phyloP scores from a whole-genome alignment of 176 grass and related monocot species.

The Tillandsia leiboldiana region DNA sequence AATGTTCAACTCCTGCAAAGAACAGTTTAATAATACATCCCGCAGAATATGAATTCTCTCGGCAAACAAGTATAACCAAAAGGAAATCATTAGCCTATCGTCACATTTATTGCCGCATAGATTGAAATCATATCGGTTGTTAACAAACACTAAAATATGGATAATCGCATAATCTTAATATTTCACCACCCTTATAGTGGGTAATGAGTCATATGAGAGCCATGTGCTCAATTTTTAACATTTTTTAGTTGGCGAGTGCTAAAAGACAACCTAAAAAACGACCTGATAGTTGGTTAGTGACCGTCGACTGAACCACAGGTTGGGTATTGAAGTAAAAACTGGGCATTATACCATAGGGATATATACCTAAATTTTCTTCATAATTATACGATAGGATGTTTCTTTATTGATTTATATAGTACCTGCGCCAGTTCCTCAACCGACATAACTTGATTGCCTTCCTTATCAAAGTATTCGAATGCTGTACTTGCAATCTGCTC shows the following conservation, averaged over 20 bases:
- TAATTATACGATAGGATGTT: not conserved
- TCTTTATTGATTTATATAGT: constrained; percentile 6
- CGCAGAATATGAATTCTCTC: not conserved
- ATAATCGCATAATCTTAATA: too few relatives aligned
- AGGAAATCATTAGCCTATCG: too few relatives aligned
- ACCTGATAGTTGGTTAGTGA: too few relatives aligned
- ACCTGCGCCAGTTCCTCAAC: constrained; percentile 91
- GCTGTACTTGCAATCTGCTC: constrained; percentile 90
- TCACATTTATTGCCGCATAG: too few relatives aligned
- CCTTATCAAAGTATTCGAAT: constrained; percentile 81
- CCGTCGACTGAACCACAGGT: too few relatives aligned
- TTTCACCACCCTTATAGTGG: too few relatives aligned
- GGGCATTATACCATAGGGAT: not conserved
- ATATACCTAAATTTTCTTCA: not conserved
- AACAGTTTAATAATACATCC: not conserved
- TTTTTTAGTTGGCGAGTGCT: too few relatives aligned
- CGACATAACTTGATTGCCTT: constrained; percentile 77
- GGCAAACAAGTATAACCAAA: not conserved
- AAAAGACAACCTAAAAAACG: too few relatives aligned
- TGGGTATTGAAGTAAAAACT: not conserved
- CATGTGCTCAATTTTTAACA: too few relatives aligned
- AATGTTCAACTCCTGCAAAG: constrained; percentile 70
- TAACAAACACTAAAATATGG: too few relatives aligned
- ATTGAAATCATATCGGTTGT: too few relatives aligned
- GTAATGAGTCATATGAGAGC: too few relatives aligned